phyloP scores from a whole-genome alignment of 805 yeast genomes.

The Candida broadrunensis region DNA sequence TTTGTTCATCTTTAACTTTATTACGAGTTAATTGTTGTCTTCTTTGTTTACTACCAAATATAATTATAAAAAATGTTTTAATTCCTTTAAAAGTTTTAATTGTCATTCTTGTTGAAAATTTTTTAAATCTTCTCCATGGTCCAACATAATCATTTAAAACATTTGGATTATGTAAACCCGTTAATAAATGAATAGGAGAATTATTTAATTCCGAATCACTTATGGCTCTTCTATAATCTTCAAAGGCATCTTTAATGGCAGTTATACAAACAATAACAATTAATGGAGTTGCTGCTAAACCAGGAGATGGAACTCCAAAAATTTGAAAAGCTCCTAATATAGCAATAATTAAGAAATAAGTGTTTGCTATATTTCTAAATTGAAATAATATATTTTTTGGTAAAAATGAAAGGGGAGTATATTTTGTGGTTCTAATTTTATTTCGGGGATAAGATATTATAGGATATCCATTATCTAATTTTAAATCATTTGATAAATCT shows the following conservation, averaged over 20 bases:
- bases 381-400: slow-evolving; percentile 56
- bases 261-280: slow-evolving; percentile 75
- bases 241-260: slow-evolving; percentile 74
- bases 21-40: slow-evolving; percentile 24
- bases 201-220: slow-evolving; percentile 70
- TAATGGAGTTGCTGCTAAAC: slow-evolving; percentile 74
- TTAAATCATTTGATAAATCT: slow-evolving; percentile 28
- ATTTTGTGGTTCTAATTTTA: slow-evolving; percentile 61
- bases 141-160: slow-evolving; percentile 53
- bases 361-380: slow-evolving; percentile 58
- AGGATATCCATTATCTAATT: slow-evolving; percentile 34
- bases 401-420: slow-evolving; percentile 54
- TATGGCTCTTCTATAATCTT: slow-evolving; percentile 64
- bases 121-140: slow-evolving; percentile 68
- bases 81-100: slow-evolving; percentile 15
- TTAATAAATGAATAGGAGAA: slow-evolving; percentile 55
- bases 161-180: slow-evolving; percentile 56
- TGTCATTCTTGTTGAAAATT: slow-evolving; percentile 40
- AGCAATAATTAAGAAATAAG: slow-evolving; percentile 53
- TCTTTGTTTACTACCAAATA: slow-evolving; percentile 22
- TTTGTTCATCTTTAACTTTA: slow-evolving; percentile 20
- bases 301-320: slow-evolving; percentile 74
- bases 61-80: slow-evolving; percentile 16
- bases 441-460: slow-evolving; percentile 45
- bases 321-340: slow-evolving; percentile 60